Percentiles rank a stretch among this genome's conserved stretches.
Evolutionary conservation across 164 flowering plant species (phyloP).

Genomic region (Brasenia schreberi): DNA sequence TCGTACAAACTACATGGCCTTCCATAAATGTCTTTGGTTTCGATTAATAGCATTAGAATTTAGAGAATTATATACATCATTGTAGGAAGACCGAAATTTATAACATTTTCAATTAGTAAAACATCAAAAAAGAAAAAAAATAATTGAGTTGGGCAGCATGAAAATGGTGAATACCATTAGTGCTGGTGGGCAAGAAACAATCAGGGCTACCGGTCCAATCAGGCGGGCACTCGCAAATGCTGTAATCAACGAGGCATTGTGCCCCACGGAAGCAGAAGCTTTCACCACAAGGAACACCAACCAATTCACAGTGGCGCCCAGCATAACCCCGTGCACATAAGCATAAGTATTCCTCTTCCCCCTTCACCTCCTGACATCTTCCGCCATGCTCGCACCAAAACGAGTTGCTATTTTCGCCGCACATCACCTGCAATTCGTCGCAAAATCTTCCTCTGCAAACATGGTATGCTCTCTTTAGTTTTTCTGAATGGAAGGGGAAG

Average conservation of each 20-base stretch:
- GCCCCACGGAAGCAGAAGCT: slow-evolving; percentile 26
- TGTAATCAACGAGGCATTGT: slow-evolving; percentile 17
- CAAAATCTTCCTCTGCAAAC: slow-evolving; percentile 21
- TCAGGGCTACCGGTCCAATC: slow-evolving; percentile 25
- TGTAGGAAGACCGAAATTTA: too few species aligned
- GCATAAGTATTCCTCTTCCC: slow-evolving; percentile 25
- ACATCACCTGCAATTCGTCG: slow-evolving; percentile 25
- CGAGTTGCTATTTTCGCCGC: slow-evolving; percentile 21
- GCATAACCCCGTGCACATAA: slow-evolving; percentile 15
- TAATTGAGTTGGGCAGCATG: too few species aligned
- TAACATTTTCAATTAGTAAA: too few species aligned
- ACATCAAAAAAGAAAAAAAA: too few species aligned
- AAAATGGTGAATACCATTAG: slow-evolving; percentile 1
- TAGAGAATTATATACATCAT: too few species aligned
- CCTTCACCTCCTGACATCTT: slow-evolving; percentile 23
- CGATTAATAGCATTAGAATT: too few species aligned
- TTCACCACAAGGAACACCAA: slow-evolving; percentile 22
- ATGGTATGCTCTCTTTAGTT: background rate
- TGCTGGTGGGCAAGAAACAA: slow-evolving; percentile 20
- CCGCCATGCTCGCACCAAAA: slow-evolving; percentile 30
- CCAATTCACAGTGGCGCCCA: slow-evolving; percentile 20
- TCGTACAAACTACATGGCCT: too few species aligned
- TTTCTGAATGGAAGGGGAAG: background rate
- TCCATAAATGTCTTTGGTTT: too few species aligned
- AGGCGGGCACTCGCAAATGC: slow-evolving; percentile 15